Base-by-base conservation (phyloP, 2,329 filamentous ascomycete species). In the Pseudocercospora pini-densiflorae region DNA sequence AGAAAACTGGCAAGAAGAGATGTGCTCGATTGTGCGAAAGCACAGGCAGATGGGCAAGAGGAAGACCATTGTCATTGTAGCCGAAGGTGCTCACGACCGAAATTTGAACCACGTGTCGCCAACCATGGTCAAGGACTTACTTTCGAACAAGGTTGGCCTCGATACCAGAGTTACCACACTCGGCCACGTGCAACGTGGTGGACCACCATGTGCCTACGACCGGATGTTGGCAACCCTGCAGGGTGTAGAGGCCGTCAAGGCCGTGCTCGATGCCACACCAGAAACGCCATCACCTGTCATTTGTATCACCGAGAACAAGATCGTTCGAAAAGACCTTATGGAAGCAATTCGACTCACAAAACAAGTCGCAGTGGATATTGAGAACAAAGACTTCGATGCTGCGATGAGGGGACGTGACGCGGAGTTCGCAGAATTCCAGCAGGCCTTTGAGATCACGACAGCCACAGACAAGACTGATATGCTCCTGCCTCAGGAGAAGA, bases 1-100 rank as follows among this genome's bases (percentile, higher is more conserved):
- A 66, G 89, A 92, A 14, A 91, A 94, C 75, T 99, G 95, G 95
- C 89, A 91, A 78, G 87, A 92, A 66, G 90, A 96, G 66, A 97
- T 97, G 93, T 92, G 89, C 75, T 81, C 84, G 23, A 89, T 95
- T 61, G 89, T 97, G 64, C 86, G 74, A 65, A 75, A 95, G 89
- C 95, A 98, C 81, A 90, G 95, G 71, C 84, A 86, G 68, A 86
- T 93, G 76, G 95, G 95, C 76, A 99, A 98, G 86, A 88, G 95
- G 75, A 96, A 97, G 84, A 98, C 95, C 1, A 98, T 98, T 74
- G 94, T 99, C 75, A 97, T 99, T 74, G 91, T 99, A 61, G 95
- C 95, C 61, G 95, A 99, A 81, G 95, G 95, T 72, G 95, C 95
- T 55, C 90, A 94, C 72, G 94, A 97, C 81, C 86, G 87, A 70